Conservation (phyloP, 768 basidiomycete genomes). For the Pisolithus orientalis region DNA sequence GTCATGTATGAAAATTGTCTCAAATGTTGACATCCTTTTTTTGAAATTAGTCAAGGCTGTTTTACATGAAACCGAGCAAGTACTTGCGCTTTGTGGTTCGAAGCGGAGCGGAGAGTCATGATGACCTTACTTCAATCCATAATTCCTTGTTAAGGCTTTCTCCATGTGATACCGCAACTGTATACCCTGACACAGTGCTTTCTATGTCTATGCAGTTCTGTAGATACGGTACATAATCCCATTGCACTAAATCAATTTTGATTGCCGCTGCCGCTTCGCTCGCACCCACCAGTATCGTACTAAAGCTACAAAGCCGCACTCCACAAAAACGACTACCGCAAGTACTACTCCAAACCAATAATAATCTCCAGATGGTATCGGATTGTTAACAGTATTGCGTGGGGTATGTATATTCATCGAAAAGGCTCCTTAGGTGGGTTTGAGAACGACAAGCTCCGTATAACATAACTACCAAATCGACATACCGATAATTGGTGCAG, state of each 20-base stretch:
- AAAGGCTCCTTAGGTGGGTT: conserved; percentile 43
- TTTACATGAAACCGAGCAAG: conserved; percentile 40
- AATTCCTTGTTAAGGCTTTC: too few species aligned
- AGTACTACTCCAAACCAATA: conserved; percentile 55
- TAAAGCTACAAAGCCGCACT: conserved; percentile 37
- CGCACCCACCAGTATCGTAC: conserved; percentile 62
- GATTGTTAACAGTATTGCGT: conserved; percentile 33
- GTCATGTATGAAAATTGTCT: background rate
- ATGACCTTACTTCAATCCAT: background rate
- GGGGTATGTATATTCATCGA: conserved; percentile 67
- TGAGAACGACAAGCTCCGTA: background rate
- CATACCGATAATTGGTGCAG: conserved; percentile 56
- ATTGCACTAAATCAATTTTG: conserved; percentile 1
- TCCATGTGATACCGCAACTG: too few species aligned
- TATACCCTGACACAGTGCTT: too few species aligned
- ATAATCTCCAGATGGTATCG: conserved; percentile 29
- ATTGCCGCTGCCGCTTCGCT: conserved; percentile 38
- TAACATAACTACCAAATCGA: background rate
- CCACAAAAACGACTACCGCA: conserved; percentile 37
- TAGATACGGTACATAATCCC: background rate
- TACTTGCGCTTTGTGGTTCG: conserved; percentile 38
- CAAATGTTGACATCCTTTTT: conserved; percentile 4
- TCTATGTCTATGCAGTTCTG: background rate
- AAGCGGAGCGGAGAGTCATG: conserved; percentile 30
- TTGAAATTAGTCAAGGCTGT: conserved; percentile 31